Evolutionary conservation across 306 rosid genomes (phyloP), one percentile per base, ranked within the genome.

Genomic region (Castanospermum australe): DNA sequence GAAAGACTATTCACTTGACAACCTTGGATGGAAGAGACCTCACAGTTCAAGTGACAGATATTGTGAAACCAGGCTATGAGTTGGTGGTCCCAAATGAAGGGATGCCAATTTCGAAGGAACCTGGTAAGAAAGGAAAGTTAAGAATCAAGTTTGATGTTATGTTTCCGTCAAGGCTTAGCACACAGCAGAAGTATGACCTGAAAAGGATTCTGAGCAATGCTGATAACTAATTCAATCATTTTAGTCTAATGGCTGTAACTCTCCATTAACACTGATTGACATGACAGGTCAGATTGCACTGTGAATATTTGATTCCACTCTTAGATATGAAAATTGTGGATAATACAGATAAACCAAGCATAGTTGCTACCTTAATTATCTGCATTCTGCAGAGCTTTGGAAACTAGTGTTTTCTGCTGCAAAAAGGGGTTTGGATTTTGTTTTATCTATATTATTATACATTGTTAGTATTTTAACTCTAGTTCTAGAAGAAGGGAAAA

Each of bases 71-170:
- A 5, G 90, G 93, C 8, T 71, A 79, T 65, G 88, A 86, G 66
- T 64, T 88, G 33, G 81, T 83, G 70, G 70, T 90, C 65, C 86
- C 87, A 25, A 81, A 87, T 75, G 97, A 92, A 79, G 95, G 95
- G 73, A 92, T 87, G 97, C 95, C 97, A 14, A 77, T 80, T 71
- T 84, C 95, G 2, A 92, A 92, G 82, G 89, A 90, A 71, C 93
- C 90, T 39, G 86, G 77, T 18, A 88, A 88, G 88, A 92, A 83
- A 71, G 97, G 97, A 57, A 86, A 80, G 15, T 89, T 92, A 17
- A 81, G 83, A 71, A 81, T 92, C 84, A 90, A 89, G 88, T 92
- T 92, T 51, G 89, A 88, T 38, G 77, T 92, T 17, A 62, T 68
- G 45, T 92, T 90, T 64, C 97, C 95, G 18, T 84, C 93, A 15